phyloP scores from a whole-genome alignment of 176 grass and related monocot genomes.

The Dendrocalamus sinicus region DNA sequence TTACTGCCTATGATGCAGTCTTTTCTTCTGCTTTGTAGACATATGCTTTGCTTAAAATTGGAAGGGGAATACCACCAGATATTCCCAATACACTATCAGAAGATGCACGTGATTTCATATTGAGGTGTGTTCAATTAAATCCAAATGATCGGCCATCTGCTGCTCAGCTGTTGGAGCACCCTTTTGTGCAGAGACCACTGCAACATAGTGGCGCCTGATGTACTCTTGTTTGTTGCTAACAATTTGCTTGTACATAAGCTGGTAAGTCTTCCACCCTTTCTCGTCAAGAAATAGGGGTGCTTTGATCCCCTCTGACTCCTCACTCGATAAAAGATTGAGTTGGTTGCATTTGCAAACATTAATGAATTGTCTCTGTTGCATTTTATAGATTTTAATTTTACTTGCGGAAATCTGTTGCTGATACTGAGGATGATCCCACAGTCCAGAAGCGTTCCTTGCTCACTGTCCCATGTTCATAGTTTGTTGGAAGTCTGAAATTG shows the following conservation, averaged over 20 bases:
- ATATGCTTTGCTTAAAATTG: slow-evolving; percentile 80
- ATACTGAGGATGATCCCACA: slow-evolving; percentile 6
- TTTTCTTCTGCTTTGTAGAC: slow-evolving; percentile 53
- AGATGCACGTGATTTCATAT: slow-evolving; percentile 85
- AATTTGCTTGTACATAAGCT: slow-evolving; percentile 48
- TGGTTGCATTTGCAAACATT: slow-evolving; percentile 1
- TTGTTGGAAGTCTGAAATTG: neutral
- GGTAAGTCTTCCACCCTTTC: slow-evolving; percentile 29
- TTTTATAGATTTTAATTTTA: slow-evolving; percentile 38
- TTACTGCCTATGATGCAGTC: slow-evolving; percentile 29
- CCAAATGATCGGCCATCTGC: slow-evolving; percentile 73
- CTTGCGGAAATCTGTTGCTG: slow-evolving; percentile 20
- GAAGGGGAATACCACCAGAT: slow-evolving; percentile 65
- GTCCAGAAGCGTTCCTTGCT: neutral
- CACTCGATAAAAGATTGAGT: neutral
- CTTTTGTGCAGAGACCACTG: slow-evolving; percentile 65
- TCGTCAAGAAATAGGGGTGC: neutral
- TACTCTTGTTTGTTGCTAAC: slow-evolving; percentile 30
- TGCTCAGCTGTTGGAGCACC: slow-evolving; percentile 66
- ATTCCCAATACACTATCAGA: slow-evolving; percentile 64
- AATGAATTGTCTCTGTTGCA: neutral
- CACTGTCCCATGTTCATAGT: neutral
- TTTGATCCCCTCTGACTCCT: neutral
- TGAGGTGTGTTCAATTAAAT: slow-evolving; percentile 64
- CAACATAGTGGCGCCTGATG: slow-evolving; percentile 13